Evolutionary conservation across 495 filamentous ascomycete genomes (phyloP).

Genomic region (Baudoinia panamericana): DNA sequence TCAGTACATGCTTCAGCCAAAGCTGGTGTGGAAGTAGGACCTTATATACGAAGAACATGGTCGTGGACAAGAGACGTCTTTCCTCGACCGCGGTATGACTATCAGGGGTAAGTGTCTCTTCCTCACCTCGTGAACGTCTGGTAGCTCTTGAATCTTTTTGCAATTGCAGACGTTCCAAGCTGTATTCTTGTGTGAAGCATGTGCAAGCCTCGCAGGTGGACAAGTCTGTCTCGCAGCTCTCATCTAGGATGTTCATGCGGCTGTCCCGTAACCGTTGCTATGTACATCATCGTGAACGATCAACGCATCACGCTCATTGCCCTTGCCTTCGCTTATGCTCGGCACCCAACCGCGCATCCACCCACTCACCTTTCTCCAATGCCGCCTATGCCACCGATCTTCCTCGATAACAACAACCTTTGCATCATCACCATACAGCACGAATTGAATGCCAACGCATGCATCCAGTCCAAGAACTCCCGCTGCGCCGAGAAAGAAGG

Average conservation of each 20-base stretch:
- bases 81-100: too few species aligned
- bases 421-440: conserved; percentile 36
- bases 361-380: conserved; percentile 45
- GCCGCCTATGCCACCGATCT: conserved; percentile 28
- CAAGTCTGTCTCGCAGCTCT: not conserved
- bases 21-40: too few species aligned
- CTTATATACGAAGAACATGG: too few species aligned
- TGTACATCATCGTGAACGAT: not conserved
- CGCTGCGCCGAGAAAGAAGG: conserved; percentile 60
- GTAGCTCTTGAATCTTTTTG: too few species aligned
- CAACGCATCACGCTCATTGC: conserved; percentile 6
- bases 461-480: conserved; percentile 56
- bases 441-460: conserved; percentile 52
- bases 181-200: too few species aligned
- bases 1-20: too few species aligned
- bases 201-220: not conserved
- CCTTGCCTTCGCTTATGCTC: conserved; percentile 13
- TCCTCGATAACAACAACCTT: conserved; percentile 29
- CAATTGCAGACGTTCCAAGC: too few species aligned
- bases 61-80: too few species aligned
- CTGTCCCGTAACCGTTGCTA: conserved; percentile 8
- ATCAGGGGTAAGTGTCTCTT: too few species aligned
- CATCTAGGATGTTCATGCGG: conserved; percentile 2
- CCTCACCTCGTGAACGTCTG: too few species aligned
- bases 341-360: conserved; percentile 64